Evolutionary conservation across 768 basidiomycete genomes (phyloP), one percentile per base, ranked within the genome.

Genomic region (Pleurotus citrinopileatus): DNA sequence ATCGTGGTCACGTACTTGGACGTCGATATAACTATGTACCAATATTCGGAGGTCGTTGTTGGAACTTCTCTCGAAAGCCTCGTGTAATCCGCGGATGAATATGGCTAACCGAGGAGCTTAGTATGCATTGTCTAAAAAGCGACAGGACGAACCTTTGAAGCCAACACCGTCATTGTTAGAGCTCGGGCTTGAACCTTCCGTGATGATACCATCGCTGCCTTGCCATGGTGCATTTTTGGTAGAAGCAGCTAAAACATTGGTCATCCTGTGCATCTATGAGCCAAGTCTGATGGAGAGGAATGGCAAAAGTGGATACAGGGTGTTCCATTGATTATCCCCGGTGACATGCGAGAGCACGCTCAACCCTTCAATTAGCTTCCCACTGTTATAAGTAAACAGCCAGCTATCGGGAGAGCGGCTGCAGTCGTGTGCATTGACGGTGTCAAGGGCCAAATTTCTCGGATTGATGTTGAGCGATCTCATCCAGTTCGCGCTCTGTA

Each of bases 371-470:
- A 82, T 70, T 46, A 70, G 76, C 54, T 82, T 82, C 25, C 81
- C 80, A 25, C 68, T 74, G 55, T 82, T 82, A 57, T 82, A 81
- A 0, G 80, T 81, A 63, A 80, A 82, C 4, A 80, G 43, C 73
- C 76, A 80, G 3, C 55, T 68, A 2, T 73, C 60, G 2, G 78
- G 71, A 0, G 78, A 76, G 27, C 75, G 65, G 1, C 73, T 68
- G 63, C 80, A 82, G 53, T 81, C 73, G 23, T 70, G 64, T 8
- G 66, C 79, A 54, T 73, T 65, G 45, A 81, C 71, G 12, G 74
- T 73, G 61, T 82, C 80, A 7, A 82, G 67, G 3, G 78, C 69
- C 13, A 82, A 68, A 47, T 70, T 58, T 42, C 69, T 60, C 9
- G 64, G 54, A 55, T 76, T 76, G 58, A 77, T 66, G 51, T 81